Evolutionary conservation across 257 asterid species (phyloP).

Genomic region (Solanum sitiens): DNA sequence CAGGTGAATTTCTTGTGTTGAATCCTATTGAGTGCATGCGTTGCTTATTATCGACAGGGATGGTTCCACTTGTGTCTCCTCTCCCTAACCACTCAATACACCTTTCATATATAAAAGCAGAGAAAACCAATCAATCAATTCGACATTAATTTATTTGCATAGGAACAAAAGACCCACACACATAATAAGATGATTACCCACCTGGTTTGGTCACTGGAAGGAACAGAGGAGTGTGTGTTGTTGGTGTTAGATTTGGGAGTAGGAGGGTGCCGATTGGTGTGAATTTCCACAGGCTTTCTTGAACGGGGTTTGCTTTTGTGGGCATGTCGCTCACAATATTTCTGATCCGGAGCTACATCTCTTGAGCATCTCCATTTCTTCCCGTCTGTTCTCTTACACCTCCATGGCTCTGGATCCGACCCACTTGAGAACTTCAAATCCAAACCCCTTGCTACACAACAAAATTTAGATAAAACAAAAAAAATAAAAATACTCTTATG

Average conservation of each 20-base stretch:
- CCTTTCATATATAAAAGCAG: constrained; percentile 14
- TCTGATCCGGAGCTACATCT: constrained; percentile 19
- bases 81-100: constrained; percentile 40
- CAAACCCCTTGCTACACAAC: constrained; percentile 12
- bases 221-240: background rate
- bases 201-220: constrained; percentile 41
- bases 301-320: constrained; percentile 24
- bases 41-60: constrained; percentile 9
- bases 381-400: constrained; percentile 70
- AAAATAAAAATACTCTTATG: background rate
- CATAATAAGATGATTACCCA: background rate
- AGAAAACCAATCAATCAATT: background rate
- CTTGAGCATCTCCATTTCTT: constrained; percentile 63
- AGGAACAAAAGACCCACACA: constrained; percentile 18
- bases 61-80: constrained; percentile 17
- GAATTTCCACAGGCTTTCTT: constrained; percentile 36
- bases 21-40: constrained; percentile 10
- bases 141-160: constrained; percentile 14
- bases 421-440: constrained; percentile 34
- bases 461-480: background rate
- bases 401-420: constrained; percentile 67
- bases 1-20: background rate
- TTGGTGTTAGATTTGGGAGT: background rate
- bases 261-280: constrained; percentile 1
- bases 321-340: constrained; percentile 26